These are phyloP conservation scores for Podaxis sp. DNA, from an alignment of 768 basidiomycete genomes.

Conservation along the genomic window DNA sequence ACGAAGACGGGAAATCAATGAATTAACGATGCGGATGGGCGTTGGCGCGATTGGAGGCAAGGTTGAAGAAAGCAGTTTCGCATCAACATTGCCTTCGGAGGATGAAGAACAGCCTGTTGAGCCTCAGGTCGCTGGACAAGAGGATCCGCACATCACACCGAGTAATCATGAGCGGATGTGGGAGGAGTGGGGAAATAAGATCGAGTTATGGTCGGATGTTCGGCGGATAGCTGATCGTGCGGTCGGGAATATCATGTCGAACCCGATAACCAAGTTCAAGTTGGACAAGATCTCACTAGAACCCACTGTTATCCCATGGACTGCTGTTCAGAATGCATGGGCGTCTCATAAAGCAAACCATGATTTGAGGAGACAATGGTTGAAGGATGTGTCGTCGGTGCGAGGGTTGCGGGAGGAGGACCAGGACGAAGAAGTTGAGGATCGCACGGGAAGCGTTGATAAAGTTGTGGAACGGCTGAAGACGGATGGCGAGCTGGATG, in stretches of 20 bases:
- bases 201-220: slow-evolving; percentile 72
- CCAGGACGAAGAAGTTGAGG: slow-evolving; percentile 37
- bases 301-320: slow-evolving; percentile 65
- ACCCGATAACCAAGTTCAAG: slow-evolving; percentile 18
- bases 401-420: slow-evolving; percentile 23
- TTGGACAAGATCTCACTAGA: slow-evolving; percentile 47
- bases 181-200: slow-evolving; percentile 67
- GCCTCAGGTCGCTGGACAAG: background rate
- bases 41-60: slow-evolving; percentile 73
- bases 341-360: slow-evolving; percentile 46
- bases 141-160: background rate
- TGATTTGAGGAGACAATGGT: slow-evolving; percentile 58
- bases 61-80: slow-evolving; percentile 39
- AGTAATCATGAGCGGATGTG: slow-evolving; percentile 35
- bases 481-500: slow-evolving; percentile 72
- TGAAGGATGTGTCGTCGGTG: slow-evolving; percentile 43
- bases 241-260: slow-evolving; percentile 62
- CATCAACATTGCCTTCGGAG: slow-evolving; percentile 11
- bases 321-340: slow-evolving; percentile 68
- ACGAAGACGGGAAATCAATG: slow-evolving; percentile 75
- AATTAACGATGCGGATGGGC: slow-evolving; percentile 82
- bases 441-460: slow-evolving; percentile 47
- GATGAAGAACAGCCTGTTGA: slow-evolving; percentile 5
- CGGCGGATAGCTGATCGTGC: slow-evolving; percentile 76
- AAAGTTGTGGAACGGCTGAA: slow-evolving; percentile 77